Evolutionary conservation across 768 basidiomycete species (phyloP), one percentile per base, ranked within the genome.

Genomic region (Serendipita sp.): DNA sequence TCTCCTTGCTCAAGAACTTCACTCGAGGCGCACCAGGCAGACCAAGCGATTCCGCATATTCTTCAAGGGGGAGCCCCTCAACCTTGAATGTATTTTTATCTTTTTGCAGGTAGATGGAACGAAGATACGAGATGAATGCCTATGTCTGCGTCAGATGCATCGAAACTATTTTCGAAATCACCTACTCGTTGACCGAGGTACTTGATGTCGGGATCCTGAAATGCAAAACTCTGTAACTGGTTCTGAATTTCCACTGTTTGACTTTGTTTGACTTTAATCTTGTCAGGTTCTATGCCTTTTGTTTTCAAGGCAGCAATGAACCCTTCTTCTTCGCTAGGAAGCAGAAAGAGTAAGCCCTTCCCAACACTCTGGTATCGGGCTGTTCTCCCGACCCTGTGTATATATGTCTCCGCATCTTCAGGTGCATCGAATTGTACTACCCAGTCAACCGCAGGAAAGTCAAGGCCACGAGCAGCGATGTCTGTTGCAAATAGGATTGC

Each of bases 401-500:
- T 91, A 71, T 99, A 97, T 11, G 93, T 99, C 53, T 96, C 93
- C 3, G 87, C 91, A 69, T 99, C 95, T 74, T 99, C 95, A 0
- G 95, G 95, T 2, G 90, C 90, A 72, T 99, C 95, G 13, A 93
- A 75, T 71, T 99, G 95, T 30, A 99, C 70, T 1, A 99, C 95
- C 95, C 95, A 98, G 72, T 96, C 90, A 22, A 99, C 85, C 0
- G 88, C 81, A 3, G 96, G 95, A 74, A 99, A 99, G 74, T 99
- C 95, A 63, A 98, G 77, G 1, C 95, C 95, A 63, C 95, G 84
- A 3, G 95, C 91, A 38, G 95, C 95, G 64, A 99, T 86, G 70
- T 99, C 95, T 11, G 95, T 99, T 17, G 94, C 93, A 68, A 99
- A 86, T 22, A 98, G 78, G 3, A 95, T 82, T 1, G 92, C 86